phyloP scores from a whole-genome alignment of 2,329 filamentous ascomycete species.

The Akanthomyces muscarius region DNA sequence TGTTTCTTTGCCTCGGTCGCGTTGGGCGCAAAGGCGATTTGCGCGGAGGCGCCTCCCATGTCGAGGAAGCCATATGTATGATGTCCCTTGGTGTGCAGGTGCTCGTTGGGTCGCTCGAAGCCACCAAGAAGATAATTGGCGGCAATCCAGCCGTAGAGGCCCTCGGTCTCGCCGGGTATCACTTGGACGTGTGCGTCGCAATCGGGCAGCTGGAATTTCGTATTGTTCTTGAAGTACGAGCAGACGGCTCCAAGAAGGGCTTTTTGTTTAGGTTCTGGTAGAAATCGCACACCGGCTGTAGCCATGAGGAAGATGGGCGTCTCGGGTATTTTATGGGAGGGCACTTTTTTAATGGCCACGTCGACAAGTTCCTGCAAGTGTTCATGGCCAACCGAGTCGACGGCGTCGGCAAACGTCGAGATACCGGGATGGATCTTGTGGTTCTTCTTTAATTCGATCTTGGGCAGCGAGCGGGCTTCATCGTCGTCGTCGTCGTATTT shows the following conservation, averaged over 20 bases:
- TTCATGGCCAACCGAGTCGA: conserved; percentile 71
- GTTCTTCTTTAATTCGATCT: conserved; percentile 78
- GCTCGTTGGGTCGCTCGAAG: conserved; percentile 72
- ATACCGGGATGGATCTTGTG: conserved; percentile 94
- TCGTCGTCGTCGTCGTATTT: conserved; percentile 30
- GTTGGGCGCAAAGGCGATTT: conserved; percentile 97
- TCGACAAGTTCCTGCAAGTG: conserved; percentile 77
- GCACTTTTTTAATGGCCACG: conserved; percentile 76
- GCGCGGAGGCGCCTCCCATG: conserved; percentile 96
- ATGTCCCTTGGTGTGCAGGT: conserved; percentile 80
- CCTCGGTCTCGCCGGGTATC: conserved; percentile 92
- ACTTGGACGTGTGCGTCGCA: conserved; percentile 88
- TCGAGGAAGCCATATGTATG: conserved; percentile 96
- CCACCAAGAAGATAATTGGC: conserved; percentile 92
- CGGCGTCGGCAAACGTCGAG: conserved; percentile 79
- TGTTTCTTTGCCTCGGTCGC: conserved; percentile 85
- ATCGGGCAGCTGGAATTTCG: conserved; percentile 82
- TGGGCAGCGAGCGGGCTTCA: conserved; percentile 63
- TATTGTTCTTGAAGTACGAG: conserved; percentile 71
- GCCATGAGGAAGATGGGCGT: conserved; percentile 95
- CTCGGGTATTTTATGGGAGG: conserved; percentile 68
- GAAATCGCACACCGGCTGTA: conserved; percentile 88
- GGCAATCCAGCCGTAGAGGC: conserved; percentile 94
- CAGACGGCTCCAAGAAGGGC: conserved; percentile 75
- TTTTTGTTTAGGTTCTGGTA: conserved; percentile 68